These are phyloP conservation scores for Spiraea crenata DNA, from an alignment of 331 rosid species.

Conservation along the genomic window DNA sequence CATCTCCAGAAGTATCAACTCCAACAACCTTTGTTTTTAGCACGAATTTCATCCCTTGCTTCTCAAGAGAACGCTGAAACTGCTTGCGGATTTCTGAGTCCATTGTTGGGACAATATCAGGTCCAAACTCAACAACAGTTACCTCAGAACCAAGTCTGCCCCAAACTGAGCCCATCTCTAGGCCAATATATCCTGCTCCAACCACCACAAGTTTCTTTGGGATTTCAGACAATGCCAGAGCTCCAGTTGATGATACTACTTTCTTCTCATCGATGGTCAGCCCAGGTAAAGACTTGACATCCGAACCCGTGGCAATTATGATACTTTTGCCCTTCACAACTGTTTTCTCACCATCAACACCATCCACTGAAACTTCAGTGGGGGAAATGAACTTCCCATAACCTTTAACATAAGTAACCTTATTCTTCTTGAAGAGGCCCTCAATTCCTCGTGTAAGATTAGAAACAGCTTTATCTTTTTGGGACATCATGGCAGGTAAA, in stretches of 20 bases:
- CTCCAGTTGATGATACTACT: slow-evolving; percentile 93
- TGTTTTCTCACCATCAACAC: slow-evolving; percentile 66
- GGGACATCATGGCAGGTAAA: slow-evolving; percentile 90
- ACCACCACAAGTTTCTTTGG: slow-evolving; percentile 90
- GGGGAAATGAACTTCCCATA: slow-evolving; percentile 85
- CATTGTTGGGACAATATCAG: slow-evolving; percentile 94
- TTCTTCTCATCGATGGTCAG: slow-evolving; percentile 87
- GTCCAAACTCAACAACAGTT: slow-evolving; percentile 88
- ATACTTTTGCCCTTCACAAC: slow-evolving; percentile 84
- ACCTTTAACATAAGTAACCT: slow-evolving; percentile 90
- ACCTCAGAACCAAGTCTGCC: slow-evolving; percentile 88
- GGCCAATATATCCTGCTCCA: slow-evolving; percentile 98
- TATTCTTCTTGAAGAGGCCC: slow-evolving; percentile 96
- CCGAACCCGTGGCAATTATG: slow-evolving; percentile 94
- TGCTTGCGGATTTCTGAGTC: slow-evolving; percentile 94
- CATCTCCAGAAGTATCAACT: slow-evolving; percentile 79
- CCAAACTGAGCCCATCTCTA: slow-evolving; percentile 99
- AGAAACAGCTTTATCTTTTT: slow-evolving; percentile 89
- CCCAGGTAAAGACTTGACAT: slow-evolving; percentile 87
- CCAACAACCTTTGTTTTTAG: slow-evolving; percentile 92
- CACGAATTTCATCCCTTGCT: slow-evolving; percentile 87
- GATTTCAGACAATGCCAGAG: slow-evolving; percentile 80
- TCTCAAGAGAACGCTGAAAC: slow-evolving; percentile 91
- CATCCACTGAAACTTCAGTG: slow-evolving; percentile 84
- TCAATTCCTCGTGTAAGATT: slow-evolving; percentile 89